Conservation (phyloP, 805 yeast genomes). For the Diddensiella transvaalensis region DNA sequence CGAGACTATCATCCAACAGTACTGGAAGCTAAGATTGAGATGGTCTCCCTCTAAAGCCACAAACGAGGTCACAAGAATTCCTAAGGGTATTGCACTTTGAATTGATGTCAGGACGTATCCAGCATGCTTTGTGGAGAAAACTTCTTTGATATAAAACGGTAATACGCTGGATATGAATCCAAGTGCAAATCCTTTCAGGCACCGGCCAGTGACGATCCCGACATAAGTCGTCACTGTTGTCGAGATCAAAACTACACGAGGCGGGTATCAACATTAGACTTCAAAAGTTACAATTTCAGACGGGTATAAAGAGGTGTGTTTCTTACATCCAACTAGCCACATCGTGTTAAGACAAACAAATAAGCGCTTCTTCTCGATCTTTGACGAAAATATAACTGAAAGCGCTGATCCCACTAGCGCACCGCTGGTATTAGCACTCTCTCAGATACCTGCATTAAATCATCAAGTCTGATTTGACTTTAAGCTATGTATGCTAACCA, state of each 20-base stretch:
- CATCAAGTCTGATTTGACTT: background rate
- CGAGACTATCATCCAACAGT: slow-evolving; percentile 5
- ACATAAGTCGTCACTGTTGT: background rate
- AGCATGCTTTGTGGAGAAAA: slow-evolving; percentile 3
- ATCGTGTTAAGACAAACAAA: background rate
- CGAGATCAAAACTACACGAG: slow-evolving; percentile 2
- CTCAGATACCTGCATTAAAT: background rate
- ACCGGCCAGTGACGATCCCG: slow-evolving; percentile 6
- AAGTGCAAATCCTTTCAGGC: slow-evolving; percentile 9
- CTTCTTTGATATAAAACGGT: slow-evolving; percentile 10
- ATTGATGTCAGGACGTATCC: slow-evolving; percentile 4
- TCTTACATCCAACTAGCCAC: too few species aligned
- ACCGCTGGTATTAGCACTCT: too few species aligned
- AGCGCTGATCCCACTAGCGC: slow-evolving; percentile 4
- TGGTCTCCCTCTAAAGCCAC: background rate
- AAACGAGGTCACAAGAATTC: slow-evolving; percentile 8
- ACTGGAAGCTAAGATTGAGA: background rate
- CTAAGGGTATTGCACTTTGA: slow-evolving; percentile 14
- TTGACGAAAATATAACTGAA: background rate
- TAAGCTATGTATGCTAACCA: slow-evolving; percentile 4
- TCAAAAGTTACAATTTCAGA: too few species aligned
- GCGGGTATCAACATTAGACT: too few species aligned
- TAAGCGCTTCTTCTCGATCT: background rate
- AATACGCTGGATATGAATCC: slow-evolving; percentile 12
- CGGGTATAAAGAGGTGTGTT: too few species aligned